phyloP scores from a whole-genome alignment of 345 rosid species.

The Moricandia moricandioides region DNA sequence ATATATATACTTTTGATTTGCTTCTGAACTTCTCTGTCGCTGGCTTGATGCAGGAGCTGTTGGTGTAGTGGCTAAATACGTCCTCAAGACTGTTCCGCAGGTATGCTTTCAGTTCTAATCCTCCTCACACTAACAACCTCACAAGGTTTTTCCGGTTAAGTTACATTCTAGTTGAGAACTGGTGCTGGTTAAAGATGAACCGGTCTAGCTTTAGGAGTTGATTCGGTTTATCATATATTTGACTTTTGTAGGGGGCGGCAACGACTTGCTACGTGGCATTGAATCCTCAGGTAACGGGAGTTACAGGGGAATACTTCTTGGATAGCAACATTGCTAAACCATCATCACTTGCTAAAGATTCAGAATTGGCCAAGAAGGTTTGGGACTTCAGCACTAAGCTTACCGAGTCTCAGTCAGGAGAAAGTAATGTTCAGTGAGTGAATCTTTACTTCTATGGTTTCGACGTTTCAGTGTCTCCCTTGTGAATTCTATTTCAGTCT shows the following conservation, averaged over 20 bases:
- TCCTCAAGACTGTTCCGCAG: constrained; percentile 35
- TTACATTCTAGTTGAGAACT: not conserved
- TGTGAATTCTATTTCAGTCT: not conserved
- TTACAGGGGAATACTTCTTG: constrained; percentile 49
- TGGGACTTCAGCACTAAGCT: constrained; percentile 51
- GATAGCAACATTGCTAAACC: constrained; percentile 51
- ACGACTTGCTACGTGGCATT: constrained; percentile 72
- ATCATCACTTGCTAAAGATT: constrained; percentile 43
- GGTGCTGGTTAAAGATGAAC: not conserved
- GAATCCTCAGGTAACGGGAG: constrained; percentile 59
- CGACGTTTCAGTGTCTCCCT: not conserved
- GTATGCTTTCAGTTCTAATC: constrained; percentile 23
- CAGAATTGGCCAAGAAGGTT: constrained; percentile 44
- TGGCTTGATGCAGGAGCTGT: constrained; percentile 26
- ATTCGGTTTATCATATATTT: not conserved
- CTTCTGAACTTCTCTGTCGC: not conserved
- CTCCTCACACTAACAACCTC: not conserved
- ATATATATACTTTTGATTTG: not conserved
- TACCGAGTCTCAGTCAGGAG: constrained; percentile 24
- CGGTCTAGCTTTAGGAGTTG: not conserved
- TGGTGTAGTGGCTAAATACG: constrained; percentile 30
- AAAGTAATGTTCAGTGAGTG: not conserved
- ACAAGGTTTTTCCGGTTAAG: not conserved
- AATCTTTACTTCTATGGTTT: not conserved
- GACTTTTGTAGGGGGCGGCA: constrained; percentile 57